Evolutionary conservation across 495 filamentous ascomycete genomes (phyloP), one percentile per base, ranked within the genome.

Genomic region (Hyaloscypha finlandica): DNA sequence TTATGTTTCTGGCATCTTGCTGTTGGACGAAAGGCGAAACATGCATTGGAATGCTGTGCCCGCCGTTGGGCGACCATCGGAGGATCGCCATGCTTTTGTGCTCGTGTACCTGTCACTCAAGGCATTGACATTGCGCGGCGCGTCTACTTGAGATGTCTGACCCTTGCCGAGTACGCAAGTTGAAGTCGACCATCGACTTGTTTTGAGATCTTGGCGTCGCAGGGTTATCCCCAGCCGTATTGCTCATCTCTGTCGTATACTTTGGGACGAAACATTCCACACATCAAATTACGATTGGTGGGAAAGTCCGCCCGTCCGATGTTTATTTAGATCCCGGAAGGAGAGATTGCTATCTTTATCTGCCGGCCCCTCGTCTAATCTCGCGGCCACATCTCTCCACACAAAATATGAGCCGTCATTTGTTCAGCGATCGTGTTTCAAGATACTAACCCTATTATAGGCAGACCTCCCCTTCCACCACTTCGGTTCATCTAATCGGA

Each of bases 401-500:
- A 52, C 29, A 8, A 54, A 20, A 65, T 19, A 35, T 31, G 54
- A 8, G 33, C 29, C 20, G 32, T 55, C 63, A 63, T 65, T 54
- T 68, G 37, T 35, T 52, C 31, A 25, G 31, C 35, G 60, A 64
- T 63, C 57, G 58, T 59, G 67, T 70, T 69, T 69, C 64, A 70
- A 58, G 54, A 35, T 19, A 62, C 71, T 77, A 59, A 80, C 75
- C 61, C 65, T 56, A 59, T 35, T 61, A 59, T 73, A 92, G 89
- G 68, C 83, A 86, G 78, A 89, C 90, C 53, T 82, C 86, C 29
- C 83, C 87, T 61, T 86, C 87, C 53, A 83, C 89, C 59, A 81
- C 84, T 55, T 89, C 88, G 12, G 91, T 96, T 62, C 88, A 92
- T 68, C 82, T 97, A 22, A 81, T 95, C 63, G 93, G 93, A 65